Conservation (phyloP, 2,329 filamentous ascomycete species). For the Ambrosiella beaveri region DNA sequence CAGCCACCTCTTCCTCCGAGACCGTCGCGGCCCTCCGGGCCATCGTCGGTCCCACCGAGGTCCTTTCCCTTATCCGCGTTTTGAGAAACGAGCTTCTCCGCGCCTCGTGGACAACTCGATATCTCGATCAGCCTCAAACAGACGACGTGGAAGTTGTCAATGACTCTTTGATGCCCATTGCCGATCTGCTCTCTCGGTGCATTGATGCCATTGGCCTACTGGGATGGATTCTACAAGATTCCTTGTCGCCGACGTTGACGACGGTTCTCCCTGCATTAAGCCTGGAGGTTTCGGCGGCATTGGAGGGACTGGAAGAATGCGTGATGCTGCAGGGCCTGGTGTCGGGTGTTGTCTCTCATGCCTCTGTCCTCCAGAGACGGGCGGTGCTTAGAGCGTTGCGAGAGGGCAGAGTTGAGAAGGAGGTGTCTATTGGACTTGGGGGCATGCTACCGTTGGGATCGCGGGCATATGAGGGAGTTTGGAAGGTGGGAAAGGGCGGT, state of each 20-base stretch:
- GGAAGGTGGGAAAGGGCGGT: conserved; percentile 50
- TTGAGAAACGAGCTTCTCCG: conserved; percentile 56
- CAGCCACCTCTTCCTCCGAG: conserved; percentile 40
- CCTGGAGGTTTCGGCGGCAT: conserved; percentile 50
- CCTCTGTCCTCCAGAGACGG: conserved; percentile 21
- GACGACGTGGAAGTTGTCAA: conserved; percentile 26
- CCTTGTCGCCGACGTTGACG: conserved; percentile 16
- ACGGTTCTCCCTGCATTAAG: conserved; percentile 49
- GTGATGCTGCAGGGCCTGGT: conserved; percentile 46
- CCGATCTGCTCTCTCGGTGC: conserved; percentile 53
- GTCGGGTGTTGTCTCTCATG: conserved; percentile 48
- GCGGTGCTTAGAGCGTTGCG: neutral
- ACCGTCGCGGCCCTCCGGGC: conserved; percentile 48
- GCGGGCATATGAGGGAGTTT: conserved; percentile 23
- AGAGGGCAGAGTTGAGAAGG: neutral
- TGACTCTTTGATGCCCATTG: conserved; percentile 54
- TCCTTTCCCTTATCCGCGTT: conserved; percentile 53
- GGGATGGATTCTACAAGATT: conserved; percentile 51
- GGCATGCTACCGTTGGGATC: conserved; percentile 51
- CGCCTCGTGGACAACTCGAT: conserved; percentile 59
- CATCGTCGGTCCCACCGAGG: conserved; percentile 47
- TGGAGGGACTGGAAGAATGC: conserved; percentile 56
- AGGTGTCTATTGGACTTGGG: neutral
- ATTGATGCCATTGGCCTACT: conserved; percentile 59
- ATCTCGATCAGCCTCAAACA: conserved; percentile 37